Evolutionary conservation across 1,284 basidiomycete genomes (phyloP).

Genomic region (Coniferiporia weirii): DNA sequence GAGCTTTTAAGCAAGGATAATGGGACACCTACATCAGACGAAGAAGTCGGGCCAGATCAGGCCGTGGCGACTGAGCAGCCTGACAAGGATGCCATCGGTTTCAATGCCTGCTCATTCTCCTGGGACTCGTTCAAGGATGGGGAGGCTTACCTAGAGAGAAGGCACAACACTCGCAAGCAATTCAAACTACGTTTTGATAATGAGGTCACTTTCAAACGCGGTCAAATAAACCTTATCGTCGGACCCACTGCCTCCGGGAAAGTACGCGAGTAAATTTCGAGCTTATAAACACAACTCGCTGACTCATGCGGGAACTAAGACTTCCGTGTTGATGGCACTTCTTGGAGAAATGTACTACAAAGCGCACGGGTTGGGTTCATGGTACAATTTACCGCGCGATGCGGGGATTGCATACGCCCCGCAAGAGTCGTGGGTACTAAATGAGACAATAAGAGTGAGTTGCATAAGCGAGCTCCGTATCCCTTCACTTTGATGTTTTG

Average conservation of each 20-base stretch:
- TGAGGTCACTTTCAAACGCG: constrained; percentile 9
- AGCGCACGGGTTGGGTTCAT: constrained; percentile 25
- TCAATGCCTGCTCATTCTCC: constrained; percentile 34
- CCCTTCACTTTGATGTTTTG: neutral
- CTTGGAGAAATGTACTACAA: constrained; percentile 18
- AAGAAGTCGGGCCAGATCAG: constrained; percentile 15
- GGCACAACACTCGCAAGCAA: constrained; percentile 1
- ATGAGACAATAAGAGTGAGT: constrained; percentile 26
- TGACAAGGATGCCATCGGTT: constrained; percentile 13
- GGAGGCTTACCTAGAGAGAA: constrained; percentile 1
- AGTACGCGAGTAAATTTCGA: neutral
- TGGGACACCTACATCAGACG: constrained; percentile 26
- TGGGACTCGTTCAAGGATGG: constrained; percentile 31
- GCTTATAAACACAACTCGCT: neutral
- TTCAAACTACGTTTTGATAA: constrained; percentile 14
- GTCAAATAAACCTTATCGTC: constrained; percentile 14
- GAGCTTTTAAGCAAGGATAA: constrained; percentile 48
- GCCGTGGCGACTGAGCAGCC: constrained; percentile 25
- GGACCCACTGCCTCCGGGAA: constrained; percentile 17
- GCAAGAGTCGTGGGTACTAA: constrained; percentile 39
- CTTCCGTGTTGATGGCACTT: constrained; percentile 16
- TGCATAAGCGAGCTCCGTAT: neutral
- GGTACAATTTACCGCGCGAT: constrained; percentile 39
- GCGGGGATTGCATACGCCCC: constrained; percentile 42
- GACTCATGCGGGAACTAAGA: neutral